phyloP scores from a whole-genome alignment of 2,329 filamentous ascomycete species.

The Sphaerulina populicola region DNA sequence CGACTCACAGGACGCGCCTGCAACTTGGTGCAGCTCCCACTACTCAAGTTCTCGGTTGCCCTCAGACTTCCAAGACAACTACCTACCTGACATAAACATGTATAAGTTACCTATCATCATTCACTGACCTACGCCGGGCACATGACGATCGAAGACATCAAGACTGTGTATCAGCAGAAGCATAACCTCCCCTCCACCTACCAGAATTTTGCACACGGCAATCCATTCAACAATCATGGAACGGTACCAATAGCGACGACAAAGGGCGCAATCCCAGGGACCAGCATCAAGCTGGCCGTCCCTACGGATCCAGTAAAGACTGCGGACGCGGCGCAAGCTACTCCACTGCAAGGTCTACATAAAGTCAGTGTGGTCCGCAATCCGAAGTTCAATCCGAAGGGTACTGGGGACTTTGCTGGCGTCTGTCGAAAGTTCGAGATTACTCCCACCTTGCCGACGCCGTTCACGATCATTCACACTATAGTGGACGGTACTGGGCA shows the following conservation, averaged over 20 bases:
- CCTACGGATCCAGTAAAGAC: not conserved
- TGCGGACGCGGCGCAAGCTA: not conserved
- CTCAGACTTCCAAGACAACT: too few relatives aligned
- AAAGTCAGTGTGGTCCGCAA: slow-evolving; percentile 26
- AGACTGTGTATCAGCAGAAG: slow-evolving; percentile 18
- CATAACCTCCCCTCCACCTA: slow-evolving; percentile 21
- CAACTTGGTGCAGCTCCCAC: too few relatives aligned
- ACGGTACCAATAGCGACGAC: not conserved
- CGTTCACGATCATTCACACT: slow-evolving; percentile 18
- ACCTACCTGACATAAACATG: too few relatives aligned
- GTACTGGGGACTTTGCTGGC: slow-evolving; percentile 20
- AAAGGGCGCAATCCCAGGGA: not conserved
- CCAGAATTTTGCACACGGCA: slow-evolving; percentile 10
- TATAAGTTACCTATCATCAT: not conserved
- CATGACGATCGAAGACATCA: slow-evolving; percentile 17
- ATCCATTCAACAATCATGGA: not conserved
- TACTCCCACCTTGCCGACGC: slow-evolving; percentile 18
- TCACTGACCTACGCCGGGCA: not conserved
- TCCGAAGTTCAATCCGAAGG: slow-evolving; percentile 18
- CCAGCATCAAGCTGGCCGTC: not conserved
- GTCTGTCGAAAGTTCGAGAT: slow-evolving; percentile 24
- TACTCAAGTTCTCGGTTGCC: too few relatives aligned
- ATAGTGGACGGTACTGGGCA: slow-evolving; percentile 8
- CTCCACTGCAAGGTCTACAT: slow-evolving; percentile 16
- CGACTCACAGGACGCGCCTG: too few relatives aligned